Base-by-base conservation (phyloP, 2,329 filamentous ascomycete species). In the Fusarium camptoceras region DNA sequence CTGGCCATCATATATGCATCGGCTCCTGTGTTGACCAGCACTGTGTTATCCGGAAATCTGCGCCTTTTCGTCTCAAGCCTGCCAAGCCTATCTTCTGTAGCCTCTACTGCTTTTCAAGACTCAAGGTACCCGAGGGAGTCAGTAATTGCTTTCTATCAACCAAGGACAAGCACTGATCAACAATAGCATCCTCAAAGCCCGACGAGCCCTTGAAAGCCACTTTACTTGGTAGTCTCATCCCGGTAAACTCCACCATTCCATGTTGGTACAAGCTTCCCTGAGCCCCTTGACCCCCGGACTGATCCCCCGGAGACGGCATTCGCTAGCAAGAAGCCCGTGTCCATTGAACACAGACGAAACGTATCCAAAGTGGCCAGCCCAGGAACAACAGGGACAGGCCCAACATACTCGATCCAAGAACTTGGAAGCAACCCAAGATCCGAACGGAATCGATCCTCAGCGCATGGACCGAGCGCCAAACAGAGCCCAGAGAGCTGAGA, bases 241-340 rank as follows among this genome's bases (percentile, higher is more conserved):
- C 56, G 42, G 48, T 39, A 44, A 24, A 25, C 25, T 41, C 57
- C 58, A 25, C 70, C 68, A 67, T 66, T 60, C 69, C 64, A 16
- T 30, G 72, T 72, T 42, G 37, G 72, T 73, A 57, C 64, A 75
- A 75, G 73, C 64, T 73, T 60, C 54, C 47, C 50, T 65, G 71
- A 70, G 50, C 63, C 69, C 72, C 71, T 70, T 73, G 56, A 59
- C 64, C 71, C 72, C 72, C 72, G 72, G 72, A 63, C 43, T 61
- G 55, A 61, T 48, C 47, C 61, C 63, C 63, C 49, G 63, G 59
- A 34, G 47, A 58, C 59, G 60, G 42, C 66, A 58, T 51, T 69
- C 57, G 55, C 62, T 59, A 69, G 61, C 49, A 63, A 60, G 22
- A 57, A 66, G 42, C 16, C 47, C 67, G 55, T 65, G 54, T 60